Evolutionary conservation across 805 yeast genomes (phyloP).

Genomic region (Candida peoriensis): DNA sequence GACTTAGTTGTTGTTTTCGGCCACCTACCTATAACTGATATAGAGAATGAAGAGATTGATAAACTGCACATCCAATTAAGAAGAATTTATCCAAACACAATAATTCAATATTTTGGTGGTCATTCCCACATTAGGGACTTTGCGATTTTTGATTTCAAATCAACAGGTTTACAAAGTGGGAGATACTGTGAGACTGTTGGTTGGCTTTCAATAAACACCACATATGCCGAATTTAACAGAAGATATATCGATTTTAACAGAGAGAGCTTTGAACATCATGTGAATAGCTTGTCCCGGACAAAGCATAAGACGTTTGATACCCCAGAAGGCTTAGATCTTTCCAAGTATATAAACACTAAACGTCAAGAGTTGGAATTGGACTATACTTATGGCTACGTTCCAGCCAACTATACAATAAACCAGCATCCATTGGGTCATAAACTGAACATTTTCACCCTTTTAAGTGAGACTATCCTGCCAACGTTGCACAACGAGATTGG

Average conservation of each 20-base stretch:
- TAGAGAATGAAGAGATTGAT: constrained; percentile 28
- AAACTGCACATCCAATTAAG: constrained; percentile 44
- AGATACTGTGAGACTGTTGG: constrained; percentile 94
- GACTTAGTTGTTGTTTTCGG: constrained; percentile 73
- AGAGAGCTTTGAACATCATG: constrained; percentile 64
- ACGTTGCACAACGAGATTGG: constrained; percentile 27
- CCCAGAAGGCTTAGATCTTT: constrained; percentile 42
- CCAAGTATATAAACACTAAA: constrained; percentile 37
- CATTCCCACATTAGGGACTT: constrained; percentile 92
- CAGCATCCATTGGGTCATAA: constrained; percentile 59
- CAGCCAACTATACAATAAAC: constrained; percentile 58
- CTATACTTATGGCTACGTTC: constrained; percentile 59
- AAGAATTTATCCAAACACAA: constrained; percentile 48
- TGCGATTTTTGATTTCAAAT: constrained; percentile 53
- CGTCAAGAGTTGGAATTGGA: constrained; percentile 50
- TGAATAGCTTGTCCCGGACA: too few species aligned
- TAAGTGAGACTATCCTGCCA: constrained; percentile 55
- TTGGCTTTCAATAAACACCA: constrained; percentile 56
- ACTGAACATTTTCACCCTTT: constrained; percentile 52
- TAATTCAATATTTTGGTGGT: constrained; percentile 89
- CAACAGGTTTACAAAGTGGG: constrained; percentile 88
- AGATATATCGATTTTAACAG: constrained; percentile 80
- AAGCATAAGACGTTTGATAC: constrained; percentile 43
- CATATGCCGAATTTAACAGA: constrained; percentile 42
- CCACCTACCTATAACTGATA: constrained; percentile 62